Base-by-base conservation (phyloP, 257 asterid species). In the Nicotiana noctiflora region DNA sequence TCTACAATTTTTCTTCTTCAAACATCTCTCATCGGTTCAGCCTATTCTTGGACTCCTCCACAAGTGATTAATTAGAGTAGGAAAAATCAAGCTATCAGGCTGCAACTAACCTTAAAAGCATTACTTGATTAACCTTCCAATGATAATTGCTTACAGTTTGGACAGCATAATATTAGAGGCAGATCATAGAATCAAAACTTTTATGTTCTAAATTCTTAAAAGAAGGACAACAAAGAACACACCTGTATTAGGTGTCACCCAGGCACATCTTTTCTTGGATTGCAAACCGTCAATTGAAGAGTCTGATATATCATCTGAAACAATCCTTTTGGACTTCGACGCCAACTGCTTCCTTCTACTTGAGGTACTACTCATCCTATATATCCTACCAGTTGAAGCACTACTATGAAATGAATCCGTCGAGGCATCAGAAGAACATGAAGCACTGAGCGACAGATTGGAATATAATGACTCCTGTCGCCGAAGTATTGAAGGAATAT, bases 201-300 rank as follows among this genome's bases (percentile, higher is more conserved):
- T n/a, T n/a, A n/a, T n/a, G n/a, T n/a, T n/a, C n/a, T n/a, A n/a
- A n/a, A n/a, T n/a, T n/a, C n/a, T n/a, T n/a, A n/a, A n/a, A n/a
- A n/a, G n/a, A n/a, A n/a, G n/a, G n/a, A 6, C 31, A 18, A 37
- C 55, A 14, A 57, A 21, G 55, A 57, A 60, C 88, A 31, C 93
- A 92, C 98, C 98, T 77, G 97, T 92, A 84, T 86, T 95, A 3
- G 95, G 89, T 32, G 98, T 95, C 79, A 93, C 97, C 99, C 99
- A 95, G 76, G 95, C 85, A 85, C 99, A 95, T 90, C 96, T 93
- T 85, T 90, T 95, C 90, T 91, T 91, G 44, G 86, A 87, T 82
- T 80, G 82, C 25, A 84, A 89, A 68, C 85, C 89, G 62, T 85
- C 94, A 66, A 51, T 75, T 46, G 78, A 72, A 72, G 78, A 46